phyloP scores from a whole-genome alignment of 2,329 filamentous ascomycete species.

The Sclerotiophoma versabilis region DNA sequence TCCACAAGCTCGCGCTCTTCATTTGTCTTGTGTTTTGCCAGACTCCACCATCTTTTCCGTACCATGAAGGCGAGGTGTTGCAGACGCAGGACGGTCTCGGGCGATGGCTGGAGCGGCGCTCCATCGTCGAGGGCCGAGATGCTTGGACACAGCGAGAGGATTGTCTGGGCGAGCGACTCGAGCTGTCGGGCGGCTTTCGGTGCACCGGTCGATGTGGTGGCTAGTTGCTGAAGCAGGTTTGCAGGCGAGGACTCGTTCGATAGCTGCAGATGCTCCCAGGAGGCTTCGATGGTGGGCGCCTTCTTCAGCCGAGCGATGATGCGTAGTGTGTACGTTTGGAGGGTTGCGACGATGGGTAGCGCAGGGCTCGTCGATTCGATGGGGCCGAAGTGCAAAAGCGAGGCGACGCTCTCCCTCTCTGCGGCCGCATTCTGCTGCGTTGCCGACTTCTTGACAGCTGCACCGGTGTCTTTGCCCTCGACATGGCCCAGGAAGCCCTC shows the following conservation, averaged over 20 bases:
- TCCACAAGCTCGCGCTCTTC: slow-evolving; percentile 70
- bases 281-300: slow-evolving; percentile 64
- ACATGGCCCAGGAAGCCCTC: slow-evolving; percentile 49
- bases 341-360: slow-evolving; percentile 65
- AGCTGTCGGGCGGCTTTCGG: slow-evolving; percentile 70
- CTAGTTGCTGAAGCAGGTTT: slow-evolving; percentile 61
- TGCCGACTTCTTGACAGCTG: slow-evolving; percentile 18
- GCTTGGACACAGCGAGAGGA: slow-evolving; percentile 72
- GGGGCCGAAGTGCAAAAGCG: slow-evolving; percentile 68
- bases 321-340: slow-evolving; percentile 71
- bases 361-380: slow-evolving; percentile 42
- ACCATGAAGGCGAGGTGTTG: slow-evolving; percentile 69
- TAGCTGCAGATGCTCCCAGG: slow-evolving; percentile 63
- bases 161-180: slow-evolving; percentile 68
- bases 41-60: slow-evolving; percentile 70
- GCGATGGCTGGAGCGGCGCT: slow-evolving; percentile 62
- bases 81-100: slow-evolving; percentile 66
- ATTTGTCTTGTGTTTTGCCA: slow-evolving; percentile 67
- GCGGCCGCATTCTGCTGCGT: slow-evolving; percentile 40
- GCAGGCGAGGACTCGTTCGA: slow-evolving; percentile 64
- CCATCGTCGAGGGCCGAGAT: slow-evolving; percentile 72
- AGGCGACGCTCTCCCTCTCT: slow-evolving; percentile 59
- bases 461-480: slow-evolving; percentile 4
- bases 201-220: slow-evolving; percentile 55
- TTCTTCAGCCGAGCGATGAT: slow-evolving; percentile 68